phyloP scores from a whole-genome alignment of 768 basidiomycete species.

The Suillus americanus region DNA sequence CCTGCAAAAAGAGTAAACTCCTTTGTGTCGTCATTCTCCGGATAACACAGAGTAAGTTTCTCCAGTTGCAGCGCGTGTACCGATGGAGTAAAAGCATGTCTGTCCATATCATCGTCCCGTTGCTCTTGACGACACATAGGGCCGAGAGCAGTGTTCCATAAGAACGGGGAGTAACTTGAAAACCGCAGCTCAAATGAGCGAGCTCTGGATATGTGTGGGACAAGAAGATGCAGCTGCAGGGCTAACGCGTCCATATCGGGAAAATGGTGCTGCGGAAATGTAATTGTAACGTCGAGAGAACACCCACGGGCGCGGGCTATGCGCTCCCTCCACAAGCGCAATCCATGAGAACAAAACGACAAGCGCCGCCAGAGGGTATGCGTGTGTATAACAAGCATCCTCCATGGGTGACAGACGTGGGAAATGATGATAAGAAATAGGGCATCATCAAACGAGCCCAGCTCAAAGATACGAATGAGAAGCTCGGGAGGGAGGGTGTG shows the following conservation, averaged over 20 bases:
- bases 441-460: constrained; percentile 55
- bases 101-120: constrained; percentile 14
- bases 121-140: constrained; percentile 42
- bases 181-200: constrained; percentile 64
- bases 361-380: constrained; percentile 67
- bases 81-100: constrained; percentile 13
- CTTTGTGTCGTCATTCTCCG: constrained; percentile 67
- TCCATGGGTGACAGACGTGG: constrained; percentile 69
- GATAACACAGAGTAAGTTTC: constrained; percentile 57
- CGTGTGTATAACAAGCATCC: constrained; percentile 57
- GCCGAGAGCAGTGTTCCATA: constrained; percentile 69
- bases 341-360: constrained; percentile 41
- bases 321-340: constrained; percentile 63
- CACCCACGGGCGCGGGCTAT: constrained; percentile 60
- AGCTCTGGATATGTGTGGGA: constrained; percentile 50
- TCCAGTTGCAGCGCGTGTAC: constrained; percentile 47
- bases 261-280: constrained; percentile 19
- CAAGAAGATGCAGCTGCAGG: constrained; percentile 58
- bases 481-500: constrained; percentile 62
- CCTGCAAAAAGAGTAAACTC: constrained; percentile 66
- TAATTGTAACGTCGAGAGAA: constrained; percentile 59
- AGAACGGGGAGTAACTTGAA: constrained; percentile 53
- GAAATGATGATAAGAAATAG: constrained; percentile 63
- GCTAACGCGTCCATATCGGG: constrained; percentile 47
- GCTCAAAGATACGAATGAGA: constrained; percentile 60